Evolutionary conservation across 306 rosid species (phyloP).

Genomic region (Canavalia ensiformis): DNA sequence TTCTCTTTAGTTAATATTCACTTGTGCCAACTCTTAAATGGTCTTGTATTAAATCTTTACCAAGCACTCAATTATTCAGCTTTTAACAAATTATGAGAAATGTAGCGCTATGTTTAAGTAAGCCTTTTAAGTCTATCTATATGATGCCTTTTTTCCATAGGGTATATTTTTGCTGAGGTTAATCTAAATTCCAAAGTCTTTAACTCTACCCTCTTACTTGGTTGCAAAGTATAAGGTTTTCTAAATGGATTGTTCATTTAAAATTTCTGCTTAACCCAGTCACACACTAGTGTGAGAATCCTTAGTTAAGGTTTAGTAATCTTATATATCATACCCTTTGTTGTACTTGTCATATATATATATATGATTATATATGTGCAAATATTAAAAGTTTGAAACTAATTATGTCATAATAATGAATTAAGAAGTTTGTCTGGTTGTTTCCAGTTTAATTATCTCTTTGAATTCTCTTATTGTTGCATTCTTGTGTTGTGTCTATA

Average conservation of each 20-base stretch:
- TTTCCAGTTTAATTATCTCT: conserved; percentile 9
- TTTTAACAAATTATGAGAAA: conserved; percentile 26
- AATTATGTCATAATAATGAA: conserved; percentile 2
- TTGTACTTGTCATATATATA: too few species aligned
- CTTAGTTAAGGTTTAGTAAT: conserved; percentile 21
- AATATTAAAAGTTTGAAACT: background rate
- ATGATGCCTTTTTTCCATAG: background rate
- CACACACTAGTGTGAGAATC: conserved; percentile 11
- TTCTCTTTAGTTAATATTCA: conserved; percentile 28
- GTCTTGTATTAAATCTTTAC: conserved; percentile 28
- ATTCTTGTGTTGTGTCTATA: conserved; percentile 7
- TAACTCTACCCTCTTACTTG: conserved; percentile 6
- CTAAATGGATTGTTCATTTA: conserved; percentile 37
- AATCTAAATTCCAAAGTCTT: background rate
- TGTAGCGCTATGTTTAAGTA: conserved; percentile 9
- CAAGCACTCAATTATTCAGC: background rate
- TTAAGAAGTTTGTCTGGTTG: conserved; percentile 20
- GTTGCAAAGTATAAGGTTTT: conserved; percentile 18
- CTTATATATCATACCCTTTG: too few species aligned
- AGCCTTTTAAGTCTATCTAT: background rate
- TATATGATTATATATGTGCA: background rate
- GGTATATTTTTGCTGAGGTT: conserved; percentile 7
- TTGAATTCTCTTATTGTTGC: conserved; percentile 22
- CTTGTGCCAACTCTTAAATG: conserved; percentile 20
- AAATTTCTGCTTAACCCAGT: conserved; percentile 24